phyloP scores from a whole-genome alignment of 1,284 basidiomycete species.

The Trametes polyzona region DNA sequence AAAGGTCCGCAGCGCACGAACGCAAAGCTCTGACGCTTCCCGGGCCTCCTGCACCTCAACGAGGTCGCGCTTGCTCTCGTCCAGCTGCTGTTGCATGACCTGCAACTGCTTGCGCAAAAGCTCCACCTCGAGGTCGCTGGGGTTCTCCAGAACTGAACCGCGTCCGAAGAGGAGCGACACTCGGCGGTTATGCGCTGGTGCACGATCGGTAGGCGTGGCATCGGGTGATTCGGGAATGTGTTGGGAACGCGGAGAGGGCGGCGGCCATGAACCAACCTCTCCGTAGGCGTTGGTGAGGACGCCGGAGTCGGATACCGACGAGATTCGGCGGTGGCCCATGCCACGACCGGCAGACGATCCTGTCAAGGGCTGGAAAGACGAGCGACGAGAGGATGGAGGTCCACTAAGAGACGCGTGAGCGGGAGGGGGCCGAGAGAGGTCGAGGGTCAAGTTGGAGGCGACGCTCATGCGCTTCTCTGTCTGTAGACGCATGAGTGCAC shows the following conservation, averaged over 20 bases:
- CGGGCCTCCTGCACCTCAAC: constrained; percentile 81
- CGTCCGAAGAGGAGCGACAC: constrained; percentile 59
- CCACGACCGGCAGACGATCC: constrained; percentile 51
- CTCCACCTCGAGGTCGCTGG: constrained; percentile 44
- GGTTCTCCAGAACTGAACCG: constrained; percentile 37
- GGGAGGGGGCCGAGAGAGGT: constrained; percentile 51
- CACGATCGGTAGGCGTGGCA: constrained; percentile 25
- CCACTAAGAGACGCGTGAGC: constrained; percentile 41
- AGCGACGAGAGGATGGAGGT: constrained; percentile 62
- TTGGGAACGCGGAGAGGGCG: constrained; percentile 31
- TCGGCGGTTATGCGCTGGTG: constrained; percentile 44
- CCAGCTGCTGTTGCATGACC: constrained; percentile 61
- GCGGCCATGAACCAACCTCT: constrained; percentile 24
- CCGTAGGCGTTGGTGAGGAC: constrained; percentile 29
- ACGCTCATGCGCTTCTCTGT: constrained; percentile 75
- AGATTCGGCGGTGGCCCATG: constrained; percentile 66
- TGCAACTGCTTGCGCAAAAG: constrained; percentile 66
- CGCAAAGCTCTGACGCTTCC: constrained; percentile 86
- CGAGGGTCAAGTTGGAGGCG: constrained; percentile 51
- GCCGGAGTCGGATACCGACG: constrained; percentile 64
- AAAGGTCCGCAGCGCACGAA: constrained; percentile 81
- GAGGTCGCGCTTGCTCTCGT: constrained; percentile 67
- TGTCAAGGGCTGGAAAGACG: constrained; percentile 73
- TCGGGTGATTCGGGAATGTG: constrained; percentile 29
- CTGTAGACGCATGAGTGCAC: constrained; percentile 90